Evolutionary conservation across 2,329 filamentous ascomycete genomes (phyloP).

Genomic region (Thermochaetoides dissita): DNA sequence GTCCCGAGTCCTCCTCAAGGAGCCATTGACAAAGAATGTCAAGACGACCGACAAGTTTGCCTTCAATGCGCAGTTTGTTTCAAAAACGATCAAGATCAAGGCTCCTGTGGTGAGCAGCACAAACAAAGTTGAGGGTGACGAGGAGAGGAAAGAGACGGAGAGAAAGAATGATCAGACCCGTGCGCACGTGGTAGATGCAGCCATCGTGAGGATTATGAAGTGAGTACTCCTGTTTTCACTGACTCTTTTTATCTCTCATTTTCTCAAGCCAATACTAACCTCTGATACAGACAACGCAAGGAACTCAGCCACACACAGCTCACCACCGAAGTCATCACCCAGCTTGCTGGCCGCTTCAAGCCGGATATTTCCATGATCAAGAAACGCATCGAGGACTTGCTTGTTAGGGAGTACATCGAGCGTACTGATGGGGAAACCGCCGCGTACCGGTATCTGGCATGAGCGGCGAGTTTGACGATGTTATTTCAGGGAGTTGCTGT

Average conservation of each 20-base stretch:
- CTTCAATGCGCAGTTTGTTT: constrained; percentile 71
- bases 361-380: constrained; percentile 68
- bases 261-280: constrained; percentile 17
- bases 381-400: constrained; percentile 64
- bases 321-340: constrained; percentile 56
- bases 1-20: constrained; percentile 65
- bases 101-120: constrained; percentile 68
- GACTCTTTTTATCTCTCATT: background rate
- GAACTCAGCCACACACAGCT: constrained; percentile 55
- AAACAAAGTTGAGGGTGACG: constrained; percentile 70
- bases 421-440: constrained; percentile 53
- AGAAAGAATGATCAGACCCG: constrained; percentile 61
- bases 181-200: constrained; percentile 59
- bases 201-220: constrained; percentile 77
- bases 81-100: constrained; percentile 77
- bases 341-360: constrained; percentile 55
- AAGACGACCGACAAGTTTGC: constrained; percentile 64
- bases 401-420: constrained; percentile 65
- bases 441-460: constrained; percentile 60
- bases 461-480: constrained; percentile 11
- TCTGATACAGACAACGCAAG: constrained; percentile 50
- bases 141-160: constrained; percentile 57
- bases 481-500: no score
- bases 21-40: constrained; percentile 64
- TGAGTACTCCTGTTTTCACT: constrained; percentile 29